Evolutionary conservation across 257 asterid species (phyloP).

Genomic region (Solanum bulbocastanum): DNA sequence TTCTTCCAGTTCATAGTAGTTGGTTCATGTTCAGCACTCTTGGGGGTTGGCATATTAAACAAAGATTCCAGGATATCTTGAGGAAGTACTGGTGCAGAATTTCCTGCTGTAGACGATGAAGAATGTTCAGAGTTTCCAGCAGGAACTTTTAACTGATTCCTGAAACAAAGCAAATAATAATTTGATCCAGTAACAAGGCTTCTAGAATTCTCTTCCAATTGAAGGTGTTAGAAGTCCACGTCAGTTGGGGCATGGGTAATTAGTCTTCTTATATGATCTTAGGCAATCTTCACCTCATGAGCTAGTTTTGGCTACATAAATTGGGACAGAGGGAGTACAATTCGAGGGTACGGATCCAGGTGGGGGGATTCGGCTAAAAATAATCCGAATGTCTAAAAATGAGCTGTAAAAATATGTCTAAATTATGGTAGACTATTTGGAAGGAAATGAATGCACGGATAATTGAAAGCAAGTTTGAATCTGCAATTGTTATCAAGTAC

Average conservation of each 20-base stretch:
- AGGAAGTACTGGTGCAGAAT: conserved; percentile 47
- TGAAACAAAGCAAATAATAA: conserved; percentile 21
- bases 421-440: background rate
- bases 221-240: background rate
- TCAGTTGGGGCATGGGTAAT: background rate
- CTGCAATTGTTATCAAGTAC: background rate
- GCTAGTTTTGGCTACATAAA: background rate
- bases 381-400: background rate
- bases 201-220: background rate
- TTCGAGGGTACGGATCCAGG: background rate
- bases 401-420: background rate
- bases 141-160: conserved; percentile 31
- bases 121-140: conserved; percentile 21
- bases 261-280: background rate
- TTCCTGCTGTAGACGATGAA: conserved; percentile 27
- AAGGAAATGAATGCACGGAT: background rate
- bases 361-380: background rate
- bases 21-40: conserved; percentile 71
- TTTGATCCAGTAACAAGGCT: background rate
- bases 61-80: conserved; percentile 69
- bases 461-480: background rate
- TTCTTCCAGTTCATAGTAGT: conserved; percentile 84
- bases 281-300: background rate
- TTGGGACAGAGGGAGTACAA: background rate
- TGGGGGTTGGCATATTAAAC: conserved; percentile 78